Conservation (phyloP, 768 basidiomycete genomes). For the Flagelloscypha sp. region DNA sequence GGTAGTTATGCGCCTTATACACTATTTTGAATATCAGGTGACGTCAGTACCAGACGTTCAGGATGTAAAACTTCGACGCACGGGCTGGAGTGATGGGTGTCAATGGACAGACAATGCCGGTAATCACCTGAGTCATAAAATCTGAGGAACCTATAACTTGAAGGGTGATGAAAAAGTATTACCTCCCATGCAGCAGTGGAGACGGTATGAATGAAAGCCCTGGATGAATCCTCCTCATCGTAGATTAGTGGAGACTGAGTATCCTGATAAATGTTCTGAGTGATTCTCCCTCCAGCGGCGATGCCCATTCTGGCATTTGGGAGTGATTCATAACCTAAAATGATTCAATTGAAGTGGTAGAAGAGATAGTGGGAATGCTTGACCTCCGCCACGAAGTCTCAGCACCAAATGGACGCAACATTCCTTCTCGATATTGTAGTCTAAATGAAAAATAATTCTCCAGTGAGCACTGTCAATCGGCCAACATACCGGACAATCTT, state of each 20-base stretch:
- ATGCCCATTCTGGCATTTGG: not conserved
- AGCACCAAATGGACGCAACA: not conserved
- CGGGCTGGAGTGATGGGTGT: not conserved
- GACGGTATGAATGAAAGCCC: not conserved
- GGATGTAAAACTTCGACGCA: no score
- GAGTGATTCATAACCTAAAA: no score
- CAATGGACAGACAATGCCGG: not conserved
- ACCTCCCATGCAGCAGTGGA: not conserved
- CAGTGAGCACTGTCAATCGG: no score
- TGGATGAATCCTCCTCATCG: not conserved
- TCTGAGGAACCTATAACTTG: not conserved
- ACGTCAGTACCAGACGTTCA: no score
- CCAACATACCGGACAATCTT: not conserved
- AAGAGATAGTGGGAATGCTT: not conserved
- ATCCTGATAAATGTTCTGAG: not conserved
- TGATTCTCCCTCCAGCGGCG: not conserved
- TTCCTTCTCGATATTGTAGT: not conserved
- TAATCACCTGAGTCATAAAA: not conserved
- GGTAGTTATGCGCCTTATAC: not conserved
- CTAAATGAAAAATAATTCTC: no score
- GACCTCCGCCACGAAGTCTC: constrained; percentile 30
- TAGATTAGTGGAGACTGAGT: not conserved
- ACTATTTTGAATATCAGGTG: not conserved
- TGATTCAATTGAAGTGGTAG: no score
- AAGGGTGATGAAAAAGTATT: not conserved